phyloP scores from a whole-genome alignment of 2,329 filamentous ascomycete species.

The Diaporthe australafricana region DNA sequence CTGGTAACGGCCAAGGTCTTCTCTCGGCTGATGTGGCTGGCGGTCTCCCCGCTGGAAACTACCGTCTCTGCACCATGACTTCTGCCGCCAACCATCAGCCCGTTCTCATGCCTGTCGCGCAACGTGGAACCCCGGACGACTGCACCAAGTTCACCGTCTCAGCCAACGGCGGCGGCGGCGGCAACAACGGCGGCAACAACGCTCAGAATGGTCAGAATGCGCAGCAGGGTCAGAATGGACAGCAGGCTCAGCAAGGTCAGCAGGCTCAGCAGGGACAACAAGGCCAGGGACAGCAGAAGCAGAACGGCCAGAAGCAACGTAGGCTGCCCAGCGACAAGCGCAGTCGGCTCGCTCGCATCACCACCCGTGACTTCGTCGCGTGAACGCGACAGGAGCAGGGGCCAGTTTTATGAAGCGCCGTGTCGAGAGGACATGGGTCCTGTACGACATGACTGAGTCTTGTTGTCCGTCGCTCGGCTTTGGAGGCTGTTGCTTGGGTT shows the following conservation, averaged over 20 bases:
- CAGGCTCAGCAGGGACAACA: background rate
- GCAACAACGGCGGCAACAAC: slow-evolving; percentile 32
- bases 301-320: background rate
- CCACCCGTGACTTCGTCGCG: slow-evolving; percentile 30
- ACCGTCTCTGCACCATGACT: slow-evolving; percentile 53
- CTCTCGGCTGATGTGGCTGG: slow-evolving; percentile 46
- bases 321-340: slow-evolving; percentile 19
- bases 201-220: slow-evolving; percentile 31
- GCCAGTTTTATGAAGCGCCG: slow-evolving; percentile 19
- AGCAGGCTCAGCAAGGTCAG: background rate
- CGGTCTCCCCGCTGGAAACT: slow-evolving; percentile 52
- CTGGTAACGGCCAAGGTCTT: slow-evolving; percentile 47
- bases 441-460: slow-evolving; percentile 9
- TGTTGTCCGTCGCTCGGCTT: slow-evolving; percentile 14
- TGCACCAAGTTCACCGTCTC: slow-evolving; percentile 52
- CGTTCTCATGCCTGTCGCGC: slow-evolving; percentile 52
- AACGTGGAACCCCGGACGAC: slow-evolving; percentile 54
- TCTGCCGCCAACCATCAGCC: slow-evolving; percentile 52
- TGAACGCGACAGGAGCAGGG: background rate
- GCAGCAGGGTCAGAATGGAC: background rate
- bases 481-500: background rate
- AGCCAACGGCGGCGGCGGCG: background rate
- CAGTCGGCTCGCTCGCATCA: slow-evolving; percentile 14
- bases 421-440: slow-evolving; percentile 1
- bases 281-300: background rate